Evolutionary conservation across 352 stramenopile genomes (phyloP), one percentile per base, ranked within the genome.

Genomic region (Phytophthora podocarpi): DNA sequence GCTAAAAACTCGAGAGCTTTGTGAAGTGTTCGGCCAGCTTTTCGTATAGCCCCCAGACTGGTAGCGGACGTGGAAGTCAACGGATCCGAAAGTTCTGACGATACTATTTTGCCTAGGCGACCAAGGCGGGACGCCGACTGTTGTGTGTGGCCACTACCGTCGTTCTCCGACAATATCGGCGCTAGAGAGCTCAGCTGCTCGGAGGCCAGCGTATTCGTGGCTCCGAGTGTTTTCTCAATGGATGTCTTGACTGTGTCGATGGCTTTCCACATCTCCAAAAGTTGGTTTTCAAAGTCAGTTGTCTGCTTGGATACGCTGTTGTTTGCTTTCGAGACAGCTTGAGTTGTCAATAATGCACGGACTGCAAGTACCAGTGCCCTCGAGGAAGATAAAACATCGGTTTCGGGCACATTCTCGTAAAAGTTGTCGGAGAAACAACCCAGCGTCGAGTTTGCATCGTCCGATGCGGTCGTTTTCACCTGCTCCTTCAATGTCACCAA

Each of bases 61-160:
- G 56, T 59, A 30, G 35, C 27, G 1, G 67, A 70, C 31, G 58
- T 42, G 20, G 30, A 56, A 47, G 46, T 53, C 20, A 76, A 16
- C 13, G 67, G 57, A 15, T 52, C 45, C 3, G 56, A 57, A n/a
- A 76, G 35, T 26, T 56, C 41, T 2, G 63, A 70, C 3, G 67
- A 61, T n/a, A 26, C 42, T 16, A 59, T 40, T 59, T 76, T 76
- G 51, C 62, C 49, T 20, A 76, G 27, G 4, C 63, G 56, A n/a
- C 56, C 62, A 54, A 76, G 46, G 13, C 57, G 67, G 9, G 57
- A 72, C 11, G 62, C 67, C 21, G 63, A 70, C 42, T 76, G 67
- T 23, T 76, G 28, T 23, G 53, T 45, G 31, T 56, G 67, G 9
- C 55, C 47, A 15, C 49, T 72, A 12, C 52, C 63, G 20, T 72